Evolutionary conservation across 495 filamentous ascomycete species (phyloP), one percentile per base, ranked within the genome.

Genomic region (Penicillium soppii): DNA sequence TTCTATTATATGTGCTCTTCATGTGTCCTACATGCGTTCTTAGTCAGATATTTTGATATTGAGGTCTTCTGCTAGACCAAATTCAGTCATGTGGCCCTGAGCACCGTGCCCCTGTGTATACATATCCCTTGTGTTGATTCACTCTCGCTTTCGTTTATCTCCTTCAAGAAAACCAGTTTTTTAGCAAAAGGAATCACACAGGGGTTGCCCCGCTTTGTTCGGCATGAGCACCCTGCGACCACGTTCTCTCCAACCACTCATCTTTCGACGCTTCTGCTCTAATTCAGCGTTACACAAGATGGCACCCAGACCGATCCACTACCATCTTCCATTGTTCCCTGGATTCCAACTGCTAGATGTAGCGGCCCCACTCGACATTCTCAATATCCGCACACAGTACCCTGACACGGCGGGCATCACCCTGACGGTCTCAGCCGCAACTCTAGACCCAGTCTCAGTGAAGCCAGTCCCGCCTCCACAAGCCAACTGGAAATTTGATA

Each of bases 291-390:
- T 38, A 29, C 46, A 32, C 36, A 40, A 49, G 12, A 48, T 48
- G 33, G 17, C 36, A 10, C 36, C 30, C 36, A 40, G 46, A 17
- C 46, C 46, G 30, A 25, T 49, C 15, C 46, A 49, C 20, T 49
- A 49, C 46, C 46, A 49, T 36, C 36, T 49, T 30, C 46, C 46
- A 23, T 40, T 49, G 21, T 49, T 49, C 26, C 46, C 46, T 29
- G 46, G 46, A 8, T 49, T 49, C 19, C 46, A 49, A 21, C 36
- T 49, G 25, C 26, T 49, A 17, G 46, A 49, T 16, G 46, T 49
- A 4, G 19, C 46, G 2, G 46, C 35, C 7, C 46, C 46, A 40
- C 46, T 49, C 2, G 46, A 49, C 46, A 49, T 49, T 49, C 46
- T 49, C 25, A 49, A 49, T 19, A 49, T 49, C 8, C 46, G 46